Percentiles rank a stretch among this genome's conserved stretches.
Evolutionary conservation across 2,329 filamentous ascomycete genomes (phyloP).

Genomic region (Pezicula neosporulosa): DNA sequence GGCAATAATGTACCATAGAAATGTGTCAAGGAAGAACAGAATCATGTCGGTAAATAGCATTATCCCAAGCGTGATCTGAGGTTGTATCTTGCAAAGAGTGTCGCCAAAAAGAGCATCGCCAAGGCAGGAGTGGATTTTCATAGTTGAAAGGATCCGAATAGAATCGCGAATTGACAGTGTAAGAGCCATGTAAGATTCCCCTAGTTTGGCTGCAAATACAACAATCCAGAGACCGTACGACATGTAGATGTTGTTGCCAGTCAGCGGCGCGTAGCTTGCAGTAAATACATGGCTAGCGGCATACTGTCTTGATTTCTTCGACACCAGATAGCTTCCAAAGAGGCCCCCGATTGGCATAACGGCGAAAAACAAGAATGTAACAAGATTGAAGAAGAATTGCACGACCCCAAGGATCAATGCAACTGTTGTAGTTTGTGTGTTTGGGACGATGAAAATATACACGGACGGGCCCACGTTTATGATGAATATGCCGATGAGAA

Average conservation of each 20-base stretch:
- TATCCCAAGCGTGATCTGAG: conserved; percentile 75
- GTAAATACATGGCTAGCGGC: conserved; percentile 99
- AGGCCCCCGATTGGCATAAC: conserved; percentile 92
- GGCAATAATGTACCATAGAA: conserved; percentile 93
- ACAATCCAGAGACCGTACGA: conserved; percentile 90
- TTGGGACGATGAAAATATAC: conserved; percentile 68
- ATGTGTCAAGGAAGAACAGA: conserved; percentile 98
- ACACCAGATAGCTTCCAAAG: conserved; percentile 86
- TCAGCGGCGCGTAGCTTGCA: conserved; percentile 82
- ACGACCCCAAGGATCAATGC: conserved; percentile 79
- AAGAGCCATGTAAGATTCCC: conserved; percentile 91
- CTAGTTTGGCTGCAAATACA: conserved; percentile 88
- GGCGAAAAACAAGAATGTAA: conserved; percentile 88
- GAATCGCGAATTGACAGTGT: conserved; percentile 91
- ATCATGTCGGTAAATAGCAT: conserved; percentile 95
- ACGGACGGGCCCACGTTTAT: conserved; percentile 83
- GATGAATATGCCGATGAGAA: conserved; percentile 74
- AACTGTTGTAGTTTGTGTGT: conserved; percentile 50
- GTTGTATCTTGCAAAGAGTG: conserved; percentile 75
- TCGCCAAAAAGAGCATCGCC: conserved; percentile 68
- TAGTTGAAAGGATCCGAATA: conserved; percentile 81
- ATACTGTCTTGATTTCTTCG: conserved; percentile 86
- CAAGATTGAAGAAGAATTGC: conserved; percentile 84
- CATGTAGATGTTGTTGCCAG: conserved; percentile 95
- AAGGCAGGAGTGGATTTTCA: conserved; percentile 75